phyloP scores from a whole-genome alignment of 345 rosid genomes.

The Populus nigra region DNA sequence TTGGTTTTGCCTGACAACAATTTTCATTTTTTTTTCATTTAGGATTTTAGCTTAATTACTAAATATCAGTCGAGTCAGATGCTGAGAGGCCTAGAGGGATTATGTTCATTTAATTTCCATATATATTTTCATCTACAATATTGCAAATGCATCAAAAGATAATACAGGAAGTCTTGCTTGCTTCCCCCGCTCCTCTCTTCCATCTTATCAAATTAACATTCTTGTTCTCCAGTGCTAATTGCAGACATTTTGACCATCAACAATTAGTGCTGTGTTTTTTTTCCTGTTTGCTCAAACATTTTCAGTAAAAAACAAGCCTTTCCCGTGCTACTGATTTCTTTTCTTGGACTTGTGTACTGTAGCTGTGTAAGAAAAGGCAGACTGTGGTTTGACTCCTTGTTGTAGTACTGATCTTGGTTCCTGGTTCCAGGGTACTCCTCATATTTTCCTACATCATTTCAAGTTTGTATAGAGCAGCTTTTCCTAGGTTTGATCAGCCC shows the following conservation, averaged over 20 bases:
- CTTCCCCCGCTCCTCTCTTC: no score
- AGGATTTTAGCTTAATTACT: not conserved
- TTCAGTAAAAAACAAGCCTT: not conserved
- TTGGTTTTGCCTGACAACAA: not conserved
- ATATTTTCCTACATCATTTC: not conserved
- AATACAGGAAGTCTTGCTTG: no score
- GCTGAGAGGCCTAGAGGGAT: not conserved
- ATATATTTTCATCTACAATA: no score
- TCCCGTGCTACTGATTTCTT: not conserved
- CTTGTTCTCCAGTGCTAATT: no score
- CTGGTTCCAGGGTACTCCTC: not conserved
- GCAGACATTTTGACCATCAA: not conserved
- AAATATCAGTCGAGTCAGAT: not conserved
- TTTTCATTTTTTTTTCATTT: not conserved
- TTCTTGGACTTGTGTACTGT: not conserved
- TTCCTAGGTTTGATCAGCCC: not conserved
- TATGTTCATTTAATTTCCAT: not conserved
- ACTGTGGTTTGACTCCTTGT: slow-evolving; percentile 13
- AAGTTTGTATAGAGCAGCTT: not conserved
- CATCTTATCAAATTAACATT: no score
- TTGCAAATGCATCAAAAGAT: no score
- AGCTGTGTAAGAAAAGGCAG: slow-evolving; percentile 7
- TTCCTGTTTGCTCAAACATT: not conserved
- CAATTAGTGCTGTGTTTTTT: not conserved
- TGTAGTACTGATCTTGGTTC: slow-evolving; percentile 3